Evolutionary conservation across 192 early-diverging fungal species (phyloP), one percentile per base, ranked within the genome.

Genomic region (Dissophora globulifera): DNA sequence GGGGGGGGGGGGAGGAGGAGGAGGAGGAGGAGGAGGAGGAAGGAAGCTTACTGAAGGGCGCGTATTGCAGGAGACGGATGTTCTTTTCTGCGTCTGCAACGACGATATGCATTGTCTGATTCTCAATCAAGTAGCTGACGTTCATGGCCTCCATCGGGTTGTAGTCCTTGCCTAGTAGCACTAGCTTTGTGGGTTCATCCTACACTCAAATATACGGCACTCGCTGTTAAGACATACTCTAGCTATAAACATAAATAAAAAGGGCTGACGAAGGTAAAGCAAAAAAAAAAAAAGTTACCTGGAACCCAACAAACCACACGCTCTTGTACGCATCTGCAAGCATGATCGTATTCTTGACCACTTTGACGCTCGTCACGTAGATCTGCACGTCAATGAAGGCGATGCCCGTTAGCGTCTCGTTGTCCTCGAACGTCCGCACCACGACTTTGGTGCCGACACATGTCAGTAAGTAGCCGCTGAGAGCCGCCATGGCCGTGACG

Each of bases 361-460:
- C 84, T 6, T 80, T 82, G 26, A 96, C 81, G 48, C 87, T 88
- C 27, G 87, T 92, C 13, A 96, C 94, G 83, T 93, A 98, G 33
- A 93, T 90, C 74, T 93, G 94, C 13, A 94, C 91, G 79, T 98
- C 95, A 32, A 98, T 82, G 62, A 99, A 99, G 0, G 96, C 96
- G 26, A 99, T 90, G 48, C 95, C 95, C 13, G 90, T 89, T 49
- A 98, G 78, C 15, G 84, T 82, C 62, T 91, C 88, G 58, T 86
- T 87, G 66, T 95, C 92, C 68, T 94, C 90, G 67, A 98, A 94
- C 19, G 87, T 84, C 46, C 95, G 87, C 35, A 98, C 88, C 60
- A 96, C 89, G 51, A 98, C 81, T 78, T 95, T 96, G 46, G 92
- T 88, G 20, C 96, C 96, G 31, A 93, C 89, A 11, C 95, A 92